A percentile compares a stretch with the other conserved stretches of the same genome.
These are phyloP conservation scores for Blastomyces gilchristii DNA, from an alignment of 2,329 filamentous ascomycete species.

Conservation along the genomic window DNA sequence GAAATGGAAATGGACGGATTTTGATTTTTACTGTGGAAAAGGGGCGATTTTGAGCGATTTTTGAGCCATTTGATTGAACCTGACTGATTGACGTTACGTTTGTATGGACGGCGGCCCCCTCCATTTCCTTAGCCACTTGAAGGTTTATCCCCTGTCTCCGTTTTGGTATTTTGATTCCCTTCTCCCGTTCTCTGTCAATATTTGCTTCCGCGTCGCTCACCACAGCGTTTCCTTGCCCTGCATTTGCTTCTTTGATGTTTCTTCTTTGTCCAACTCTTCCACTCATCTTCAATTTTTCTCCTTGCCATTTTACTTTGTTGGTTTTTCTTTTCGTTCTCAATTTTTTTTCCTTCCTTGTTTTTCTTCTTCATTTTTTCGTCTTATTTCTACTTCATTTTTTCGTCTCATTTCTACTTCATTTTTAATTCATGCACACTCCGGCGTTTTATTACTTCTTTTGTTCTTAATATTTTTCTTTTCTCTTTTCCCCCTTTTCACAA, in stretches of 20 bases:
- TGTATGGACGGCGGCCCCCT: not conserved
- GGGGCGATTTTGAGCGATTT: not conserved
- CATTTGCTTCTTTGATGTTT: not conserved
- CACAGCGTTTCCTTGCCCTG: conserved; percentile 2
- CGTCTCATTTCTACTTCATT: not conserved
- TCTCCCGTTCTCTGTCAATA: conserved; percentile 2
- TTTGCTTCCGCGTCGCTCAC: not conserved
- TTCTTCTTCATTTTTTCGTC: not conserved
- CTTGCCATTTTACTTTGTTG: too few species aligned
- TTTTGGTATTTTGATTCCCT: not conserved
- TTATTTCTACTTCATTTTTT: not conserved
- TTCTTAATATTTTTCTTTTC: not conserved
- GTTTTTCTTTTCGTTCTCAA: not conserved
- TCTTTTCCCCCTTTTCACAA: not conserved
- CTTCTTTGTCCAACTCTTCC: not conserved
- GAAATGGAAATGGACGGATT: not conserved
- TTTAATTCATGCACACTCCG: not conserved
- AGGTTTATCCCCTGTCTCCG: not conserved
- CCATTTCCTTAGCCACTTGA: not conserved
- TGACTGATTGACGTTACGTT: not conserved
- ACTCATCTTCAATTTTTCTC: not conserved
- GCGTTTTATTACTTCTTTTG: not conserved
- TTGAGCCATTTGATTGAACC: not conserved
- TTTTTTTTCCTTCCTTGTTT: not conserved
- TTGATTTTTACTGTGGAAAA: not conserved